Percentiles rank a stretch among this genome's conserved stretches.
Evolutionary conservation across 768 basidiomycete species (phyloP).

Genomic region (Mycena galopus): DNA sequence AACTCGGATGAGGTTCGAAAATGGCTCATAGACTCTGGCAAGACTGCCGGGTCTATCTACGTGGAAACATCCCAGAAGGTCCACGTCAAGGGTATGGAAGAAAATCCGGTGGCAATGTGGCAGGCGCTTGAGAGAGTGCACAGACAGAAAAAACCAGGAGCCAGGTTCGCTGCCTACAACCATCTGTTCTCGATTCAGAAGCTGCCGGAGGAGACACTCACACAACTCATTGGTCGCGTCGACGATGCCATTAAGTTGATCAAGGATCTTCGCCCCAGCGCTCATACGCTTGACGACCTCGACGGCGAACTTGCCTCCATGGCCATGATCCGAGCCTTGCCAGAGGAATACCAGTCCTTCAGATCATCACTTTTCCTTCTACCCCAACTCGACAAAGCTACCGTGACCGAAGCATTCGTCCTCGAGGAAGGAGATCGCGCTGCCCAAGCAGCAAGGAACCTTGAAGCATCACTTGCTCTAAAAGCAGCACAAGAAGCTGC

Average conservation of each 20-base stretch:
- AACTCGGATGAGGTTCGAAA: background rate
- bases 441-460: background rate
- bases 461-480: background rate
- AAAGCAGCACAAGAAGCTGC: background rate
- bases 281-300: background rate
- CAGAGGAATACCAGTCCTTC: slow-evolving; percentile 21
- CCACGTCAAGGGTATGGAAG: slow-evolving; percentile 35
- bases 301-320: slow-evolving; percentile 27
- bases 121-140: slow-evolving; percentile 22
- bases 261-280: background rate
- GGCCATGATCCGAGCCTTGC: slow-evolving; percentile 24
- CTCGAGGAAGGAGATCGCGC: slow-evolving; percentile 18
- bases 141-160: slow-evolving; percentile 34
- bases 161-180: slow-evolving; percentile 8
- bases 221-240: slow-evolving; percentile 1
- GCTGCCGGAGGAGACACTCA: background rate
- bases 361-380: slow-evolving; percentile 17
- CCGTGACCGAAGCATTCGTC: slow-evolving; percentile 13
- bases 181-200: slow-evolving; percentile 10
- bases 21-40: slow-evolving; percentile 22
- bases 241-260: slow-evolving; percentile 6
- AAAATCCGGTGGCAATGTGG: slow-evolving; percentile 39
- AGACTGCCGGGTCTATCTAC: slow-evolving; percentile 40
- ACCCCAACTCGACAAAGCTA: slow-evolving; percentile 17
- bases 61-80: slow-evolving; percentile 39